Percentiles rank a stretch among this genome's conserved stretches.
These are phyloP conservation scores for Ustilaginoidea virens DNA, from an alignment of 2,329 filamentous ascomycete genomes.

Conservation along the genomic window DNA sequence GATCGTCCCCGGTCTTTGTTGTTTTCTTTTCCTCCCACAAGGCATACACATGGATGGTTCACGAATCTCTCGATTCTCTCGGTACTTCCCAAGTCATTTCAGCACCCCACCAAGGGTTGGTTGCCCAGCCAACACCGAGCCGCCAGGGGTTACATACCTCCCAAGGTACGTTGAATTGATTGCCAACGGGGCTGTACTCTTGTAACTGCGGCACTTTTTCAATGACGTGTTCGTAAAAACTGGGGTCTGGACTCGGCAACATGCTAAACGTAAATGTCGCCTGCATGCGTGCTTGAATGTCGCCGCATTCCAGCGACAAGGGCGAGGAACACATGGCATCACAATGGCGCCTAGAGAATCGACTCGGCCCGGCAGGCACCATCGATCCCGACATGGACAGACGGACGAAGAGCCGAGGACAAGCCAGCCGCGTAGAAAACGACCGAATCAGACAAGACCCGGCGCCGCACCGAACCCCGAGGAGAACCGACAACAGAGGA, in stretches of 20 bases:
- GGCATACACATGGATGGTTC: too few relatives aligned
- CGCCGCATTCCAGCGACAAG: conserved; percentile 5
- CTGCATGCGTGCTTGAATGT: background rate
- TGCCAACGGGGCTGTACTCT: too few relatives aligned
- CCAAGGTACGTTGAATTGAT: too few relatives aligned
- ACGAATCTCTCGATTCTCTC: too few relatives aligned
- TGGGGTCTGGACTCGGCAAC: background rate
- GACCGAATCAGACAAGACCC: conserved; percentile 16
- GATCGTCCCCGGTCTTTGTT: too few relatives aligned
- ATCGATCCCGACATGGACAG: conserved; percentile 14
- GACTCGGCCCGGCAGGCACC: conserved; percentile 7
- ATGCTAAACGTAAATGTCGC: background rate
- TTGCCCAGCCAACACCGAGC: background rate
- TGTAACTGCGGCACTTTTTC: too few relatives aligned
- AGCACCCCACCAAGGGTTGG: too few relatives aligned
- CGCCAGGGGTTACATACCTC: too few relatives aligned
- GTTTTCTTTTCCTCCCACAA: too few relatives aligned
- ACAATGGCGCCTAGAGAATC: conserved; percentile 5
- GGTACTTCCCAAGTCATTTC: too few relatives aligned
- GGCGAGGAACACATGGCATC: background rate
- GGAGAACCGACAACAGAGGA: conserved; percentile 13
- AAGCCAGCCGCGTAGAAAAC: conserved; percentile 21
- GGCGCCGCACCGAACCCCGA: conserved; percentile 15
- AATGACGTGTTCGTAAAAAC: background rate
- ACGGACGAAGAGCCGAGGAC: conserved; percentile 14